phyloP scores from a whole-genome alignment of 345 rosid genomes.

The Ricinus communis region DNA sequence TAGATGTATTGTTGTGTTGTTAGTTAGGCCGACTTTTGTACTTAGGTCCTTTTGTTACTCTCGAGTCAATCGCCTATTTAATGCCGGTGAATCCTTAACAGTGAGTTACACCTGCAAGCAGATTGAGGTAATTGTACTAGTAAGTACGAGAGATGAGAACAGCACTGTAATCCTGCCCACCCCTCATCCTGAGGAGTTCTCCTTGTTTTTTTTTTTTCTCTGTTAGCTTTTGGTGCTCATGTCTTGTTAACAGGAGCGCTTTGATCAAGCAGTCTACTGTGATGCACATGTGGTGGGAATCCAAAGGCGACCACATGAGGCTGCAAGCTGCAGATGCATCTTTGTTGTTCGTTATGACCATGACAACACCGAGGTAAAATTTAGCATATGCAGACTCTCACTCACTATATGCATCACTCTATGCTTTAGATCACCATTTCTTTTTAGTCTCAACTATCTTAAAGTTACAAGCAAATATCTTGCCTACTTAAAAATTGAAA shows the following conservation, averaged over 20 bases:
- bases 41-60: neutral
- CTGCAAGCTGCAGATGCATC: conserved; percentile 47
- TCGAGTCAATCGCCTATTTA: too few species aligned
- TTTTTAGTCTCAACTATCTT: neutral
- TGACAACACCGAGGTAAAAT: conserved; percentile 53
- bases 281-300: conserved; percentile 66
- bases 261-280: conserved; percentile 52
- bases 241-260: conserved; percentile 50
- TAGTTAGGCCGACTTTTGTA: neutral
- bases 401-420: neutral
- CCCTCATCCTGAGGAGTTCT: neutral
- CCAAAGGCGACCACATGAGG: conserved; percentile 52
- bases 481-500: neutral
- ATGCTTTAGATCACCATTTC: neutral
- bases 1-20: neutral
- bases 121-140: neutral
- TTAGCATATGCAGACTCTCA: neutral
- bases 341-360: conserved; percentile 57
- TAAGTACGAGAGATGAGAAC: neutral
- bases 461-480: neutral
- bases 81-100: neutral
- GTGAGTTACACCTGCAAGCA: neutral
- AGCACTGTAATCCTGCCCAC: too few species aligned
- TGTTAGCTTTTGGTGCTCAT: neutral
- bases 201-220: too few species aligned